Conservation (phyloP, 2,329 filamentous ascomycete species). For the Zymoseptoria passerinii region DNA sequence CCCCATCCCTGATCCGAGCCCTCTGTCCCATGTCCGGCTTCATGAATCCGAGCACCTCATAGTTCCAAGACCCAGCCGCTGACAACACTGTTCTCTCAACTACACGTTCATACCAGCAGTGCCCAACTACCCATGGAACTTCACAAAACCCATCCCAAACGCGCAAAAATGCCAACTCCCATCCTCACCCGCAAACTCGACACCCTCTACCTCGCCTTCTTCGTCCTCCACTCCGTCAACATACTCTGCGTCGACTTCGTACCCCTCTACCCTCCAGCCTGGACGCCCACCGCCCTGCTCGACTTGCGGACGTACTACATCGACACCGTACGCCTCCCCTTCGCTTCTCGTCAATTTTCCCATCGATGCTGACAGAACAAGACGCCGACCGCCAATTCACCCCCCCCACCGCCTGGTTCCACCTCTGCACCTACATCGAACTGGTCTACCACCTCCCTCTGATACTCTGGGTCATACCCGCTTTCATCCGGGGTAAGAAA, state of each 20-base stretch:
- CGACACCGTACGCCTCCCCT: constrained; percentile 28
- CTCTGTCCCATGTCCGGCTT: neutral
- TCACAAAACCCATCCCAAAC: constrained; percentile 1
- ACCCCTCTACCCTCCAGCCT: constrained; percentile 46
- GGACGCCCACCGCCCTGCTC: constrained; percentile 44
- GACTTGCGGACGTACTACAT: constrained; percentile 51
- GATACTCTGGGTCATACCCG: constrained; percentile 52
- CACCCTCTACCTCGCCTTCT: constrained; percentile 50
- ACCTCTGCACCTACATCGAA: constrained; percentile 45
- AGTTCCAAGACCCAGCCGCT: neutral
- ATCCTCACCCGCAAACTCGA: constrained; percentile 35
- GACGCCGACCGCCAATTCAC: constrained; percentile 59
- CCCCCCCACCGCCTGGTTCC: constrained; percentile 52
- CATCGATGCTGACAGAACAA: neutral
- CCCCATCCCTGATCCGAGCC: neutral
- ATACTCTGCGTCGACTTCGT: constrained; percentile 56
- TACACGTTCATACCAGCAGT: too few relatives aligned
- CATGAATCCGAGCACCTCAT: neutral
- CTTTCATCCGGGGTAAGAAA: constrained; percentile 42
- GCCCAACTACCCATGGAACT: constrained; percentile 6
- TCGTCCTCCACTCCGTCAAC: constrained; percentile 52
- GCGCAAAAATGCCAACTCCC: constrained; percentile 1
- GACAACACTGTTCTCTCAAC: neutral
- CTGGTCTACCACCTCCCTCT: constrained; percentile 53
- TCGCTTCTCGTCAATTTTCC: neutral